Conservation (phyloP, 2,329 filamentous ascomycete species). For the Cytospora schulzeri region DNA sequence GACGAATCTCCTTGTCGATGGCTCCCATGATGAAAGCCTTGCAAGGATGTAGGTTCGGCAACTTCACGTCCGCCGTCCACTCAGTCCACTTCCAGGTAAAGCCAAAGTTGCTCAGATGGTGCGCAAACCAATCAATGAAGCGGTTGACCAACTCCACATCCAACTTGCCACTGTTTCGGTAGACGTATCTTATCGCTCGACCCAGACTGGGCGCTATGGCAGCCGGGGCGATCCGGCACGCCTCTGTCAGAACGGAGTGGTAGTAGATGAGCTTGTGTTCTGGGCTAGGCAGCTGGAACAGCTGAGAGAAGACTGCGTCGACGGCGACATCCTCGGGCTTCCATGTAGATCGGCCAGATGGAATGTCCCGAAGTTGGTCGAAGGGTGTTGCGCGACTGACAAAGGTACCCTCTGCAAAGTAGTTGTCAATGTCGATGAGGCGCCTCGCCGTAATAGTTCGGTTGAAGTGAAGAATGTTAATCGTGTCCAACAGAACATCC, state of each 20-base stretch:
- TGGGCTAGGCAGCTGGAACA: slow-evolving; percentile 82
- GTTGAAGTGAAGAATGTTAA: slow-evolving; percentile 93
- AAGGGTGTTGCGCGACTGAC: slow-evolving; percentile 92
- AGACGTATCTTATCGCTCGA: slow-evolving; percentile 88
- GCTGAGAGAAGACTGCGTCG: slow-evolving; percentile 95
- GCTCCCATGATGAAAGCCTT: slow-evolving; percentile 92
- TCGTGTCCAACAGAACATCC: slow-evolving; percentile 85
- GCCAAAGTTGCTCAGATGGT: slow-evolving; percentile 97
- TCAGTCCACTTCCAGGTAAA: slow-evolving; percentile 99
- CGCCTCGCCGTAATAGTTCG: slow-evolving; percentile 84
- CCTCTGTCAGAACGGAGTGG: slow-evolving; percentile 90
- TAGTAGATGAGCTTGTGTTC: slow-evolving; percentile 98
- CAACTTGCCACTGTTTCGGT: slow-evolving; percentile 77
- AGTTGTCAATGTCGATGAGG: slow-evolving; percentile 92
- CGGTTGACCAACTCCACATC: slow-evolving; percentile 85
- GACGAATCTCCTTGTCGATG: slow-evolving; percentile 92
- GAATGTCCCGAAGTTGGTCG: slow-evolving; percentile 77
- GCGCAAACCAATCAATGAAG: slow-evolving; percentile 96
- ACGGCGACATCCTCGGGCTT: slow-evolving; percentile 97
- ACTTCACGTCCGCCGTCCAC: slow-evolving; percentile 84
- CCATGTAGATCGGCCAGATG: slow-evolving; percentile 74
- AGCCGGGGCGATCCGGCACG: slow-evolving; percentile 92
- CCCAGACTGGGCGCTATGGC: slow-evolving; percentile 95
- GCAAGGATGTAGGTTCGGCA: slow-evolving; percentile 77
- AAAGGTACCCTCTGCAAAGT: slow-evolving; percentile 87